Evolutionary conservation across 164 flowering plant genomes (phyloP).

Genomic region (Magnolia officinalis): DNA sequence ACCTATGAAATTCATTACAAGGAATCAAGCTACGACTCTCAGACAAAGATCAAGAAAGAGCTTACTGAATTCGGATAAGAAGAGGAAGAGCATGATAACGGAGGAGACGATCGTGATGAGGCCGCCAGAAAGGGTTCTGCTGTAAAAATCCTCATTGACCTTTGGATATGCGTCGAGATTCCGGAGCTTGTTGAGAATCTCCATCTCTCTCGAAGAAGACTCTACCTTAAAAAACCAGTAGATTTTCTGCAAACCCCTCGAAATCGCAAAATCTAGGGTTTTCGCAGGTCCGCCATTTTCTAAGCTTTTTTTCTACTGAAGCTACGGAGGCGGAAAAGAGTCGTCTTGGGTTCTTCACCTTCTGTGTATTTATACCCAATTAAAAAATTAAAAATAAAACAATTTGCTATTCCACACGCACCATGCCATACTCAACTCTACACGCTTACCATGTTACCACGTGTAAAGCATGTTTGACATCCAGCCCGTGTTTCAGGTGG

Average conservation of each 20-base stretch:
- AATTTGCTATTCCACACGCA: too few species aligned
- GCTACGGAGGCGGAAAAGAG: not conserved
- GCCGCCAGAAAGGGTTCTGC: constrained; percentile 71
- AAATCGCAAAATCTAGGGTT: constrained; percentile 6
- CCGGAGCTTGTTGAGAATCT: constrained; percentile 40
- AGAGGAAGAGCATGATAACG: constrained; percentile 53
- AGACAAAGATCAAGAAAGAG: not conserved
- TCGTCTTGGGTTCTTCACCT: constrained; percentile 7
- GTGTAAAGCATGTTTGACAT: too few species aligned
- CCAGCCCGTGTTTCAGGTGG: too few species aligned
- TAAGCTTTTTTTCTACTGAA: not conserved
- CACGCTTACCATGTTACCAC: too few species aligned
- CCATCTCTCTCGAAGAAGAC: constrained; percentile 17
- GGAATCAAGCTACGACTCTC: not conserved
- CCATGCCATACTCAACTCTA: too few species aligned
- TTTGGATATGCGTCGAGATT: constrained; percentile 73
- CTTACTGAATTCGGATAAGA: constrained; percentile 68
- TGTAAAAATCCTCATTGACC: constrained; percentile 73
- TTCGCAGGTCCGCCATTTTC: not conserved
- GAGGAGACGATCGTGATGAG: constrained; percentile 62
- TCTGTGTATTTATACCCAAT: not conserved
- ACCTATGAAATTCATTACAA: not conserved
- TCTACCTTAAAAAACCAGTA: not conserved
- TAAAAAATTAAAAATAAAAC: too few species aligned
- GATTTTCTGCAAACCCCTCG: not conserved